A percentile compares a stretch with the other conserved stretches of the same genome.
Evolutionary conservation across 2,329 filamentous ascomycete species (phyloP).

Genomic region (Periconia sp.): DNA sequence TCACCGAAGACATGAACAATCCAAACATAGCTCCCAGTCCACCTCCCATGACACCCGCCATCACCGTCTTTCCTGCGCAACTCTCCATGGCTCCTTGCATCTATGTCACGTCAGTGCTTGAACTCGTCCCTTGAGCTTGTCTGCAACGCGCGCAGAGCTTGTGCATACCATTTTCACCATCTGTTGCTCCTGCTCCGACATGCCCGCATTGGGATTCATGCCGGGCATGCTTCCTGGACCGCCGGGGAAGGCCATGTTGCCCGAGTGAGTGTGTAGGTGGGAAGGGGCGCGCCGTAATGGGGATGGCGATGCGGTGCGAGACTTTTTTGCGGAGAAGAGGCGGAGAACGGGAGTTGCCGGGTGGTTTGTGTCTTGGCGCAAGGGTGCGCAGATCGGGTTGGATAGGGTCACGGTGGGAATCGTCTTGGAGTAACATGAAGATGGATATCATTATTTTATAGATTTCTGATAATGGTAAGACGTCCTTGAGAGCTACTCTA

Average conservation of each 20-base stretch:
- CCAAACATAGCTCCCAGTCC: slow-evolving; percentile 93
- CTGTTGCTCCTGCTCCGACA: slow-evolving; percentile 53
- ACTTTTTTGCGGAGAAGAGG: slow-evolving; percentile 44
- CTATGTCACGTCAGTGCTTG: slow-evolving; percentile 53
- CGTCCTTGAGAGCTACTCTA: no score
- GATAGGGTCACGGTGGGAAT: no score
- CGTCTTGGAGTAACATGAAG: no score
- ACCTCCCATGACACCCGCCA: slow-evolving; percentile 93
- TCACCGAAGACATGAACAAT: slow-evolving; percentile 95
- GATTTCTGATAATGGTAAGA: no score
- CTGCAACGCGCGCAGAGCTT: background rate
- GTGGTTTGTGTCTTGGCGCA: slow-evolving; percentile 28
- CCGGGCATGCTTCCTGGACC: slow-evolving; percentile 29
- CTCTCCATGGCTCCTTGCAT: slow-evolving; percentile 89
- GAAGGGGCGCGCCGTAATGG: slow-evolving; percentile 9
- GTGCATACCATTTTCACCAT: slow-evolving; percentile 54
- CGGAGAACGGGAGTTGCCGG: slow-evolving; percentile 41
- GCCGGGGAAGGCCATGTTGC: slow-evolving; percentile 41
- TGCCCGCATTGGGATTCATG: slow-evolving; percentile 44
- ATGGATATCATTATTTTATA: no score
- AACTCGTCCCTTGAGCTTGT: no score
- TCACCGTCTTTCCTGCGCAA: slow-evolving; percentile 84
- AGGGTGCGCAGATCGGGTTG: no score
- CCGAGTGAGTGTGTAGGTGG: background rate
- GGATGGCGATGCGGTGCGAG: slow-evolving; percentile 18